A percentile compares a stretch with the other conserved stretches of the same genome.
Conservation (phyloP, 345 rosid genomes). For the Murraya koenigii region DNA sequence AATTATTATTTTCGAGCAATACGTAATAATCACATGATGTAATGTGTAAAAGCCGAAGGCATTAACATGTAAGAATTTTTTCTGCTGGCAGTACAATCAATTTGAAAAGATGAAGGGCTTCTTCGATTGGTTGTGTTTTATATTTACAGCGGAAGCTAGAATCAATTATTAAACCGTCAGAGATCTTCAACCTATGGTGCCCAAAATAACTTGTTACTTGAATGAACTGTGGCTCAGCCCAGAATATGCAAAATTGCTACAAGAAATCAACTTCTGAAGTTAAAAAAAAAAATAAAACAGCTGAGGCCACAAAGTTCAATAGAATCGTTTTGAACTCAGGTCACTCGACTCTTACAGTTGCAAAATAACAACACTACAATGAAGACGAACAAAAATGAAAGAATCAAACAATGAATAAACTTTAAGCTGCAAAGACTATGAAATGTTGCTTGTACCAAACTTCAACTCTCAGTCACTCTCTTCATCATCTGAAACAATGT, state of each 20-base stretch:
- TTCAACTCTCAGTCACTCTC: conserved; percentile 5
- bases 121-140: not conserved
- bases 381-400: conserved; percentile 14
- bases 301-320: conserved; percentile 53
- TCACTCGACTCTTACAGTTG: conserved; percentile 23
- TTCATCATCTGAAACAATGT: conserved; percentile 74
- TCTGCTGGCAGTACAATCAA: not conserved
- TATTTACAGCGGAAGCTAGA: not conserved
- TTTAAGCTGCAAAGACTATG: conserved; percentile 4
- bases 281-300: not conserved
- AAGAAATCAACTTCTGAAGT: not conserved
- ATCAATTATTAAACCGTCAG: not conserved
- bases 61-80: not conserved
- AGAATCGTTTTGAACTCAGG: conserved; percentile 54
- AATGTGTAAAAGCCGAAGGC: too few relatives aligned
- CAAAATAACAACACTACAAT: conserved; percentile 6
- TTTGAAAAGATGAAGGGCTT: not conserved
- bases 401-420: conserved; percentile 35
- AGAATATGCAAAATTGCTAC: not conserved
- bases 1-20: not conserved
- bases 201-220: not conserved
- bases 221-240: not conserved
- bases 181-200: too few relatives aligned
- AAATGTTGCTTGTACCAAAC: conserved; percentile 8
- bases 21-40: not conserved